Base-by-base conservation (phyloP, 352 stramenopile genomes). In the Phytophthora kernoviae region DNA sequence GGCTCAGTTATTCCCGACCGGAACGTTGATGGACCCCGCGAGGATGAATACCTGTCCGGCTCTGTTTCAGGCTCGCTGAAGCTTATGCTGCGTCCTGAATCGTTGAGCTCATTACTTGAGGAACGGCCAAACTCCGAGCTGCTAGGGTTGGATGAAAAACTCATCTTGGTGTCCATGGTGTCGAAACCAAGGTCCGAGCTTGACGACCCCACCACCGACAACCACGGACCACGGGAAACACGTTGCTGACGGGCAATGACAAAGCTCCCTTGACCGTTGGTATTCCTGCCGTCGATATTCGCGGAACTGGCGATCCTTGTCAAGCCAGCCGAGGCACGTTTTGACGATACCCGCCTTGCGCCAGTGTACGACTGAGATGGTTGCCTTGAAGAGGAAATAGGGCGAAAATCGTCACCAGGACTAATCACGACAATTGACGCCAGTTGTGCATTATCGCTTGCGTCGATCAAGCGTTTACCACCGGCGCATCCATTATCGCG, bases 111-210 rank as follows among this genome's bases (percentile, higher is more conserved):
- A 11, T 62, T 50, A 33, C 21, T 48, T 14, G 39, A 33, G 2
- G 27, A 24, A 18, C 22, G 59, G 15, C 53, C 48, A 36, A 32
- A 61, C 15, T 64, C 12, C 30, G 42, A 47, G 12, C 61, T 66
- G 62, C 47, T 73, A 44, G 66, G 67, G 17, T 40, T 65, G 12
- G 68, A 77, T 11, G 64, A 74, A 24, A 69, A 73, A 17, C 68
- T 73, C 50, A 55, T 36, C 46, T 54, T 54, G 1, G 59, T 73
- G 59, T 70, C 62, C 32, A 33, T 50, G 1, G 53, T 54, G 30
- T 76, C 62, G 32, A 56, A 68, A 22, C 62, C 72, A 8, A 26
- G 44, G 10, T 64, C 32, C 9, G 37, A 22, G 1, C 10, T 33
- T 11, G 49, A 50, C 17, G 42, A 58, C 15, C 45, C 15, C 47